Conservation (phyloP, 2,329 filamentous ascomycete species). For the Uncinocarpus reesii region DNA sequence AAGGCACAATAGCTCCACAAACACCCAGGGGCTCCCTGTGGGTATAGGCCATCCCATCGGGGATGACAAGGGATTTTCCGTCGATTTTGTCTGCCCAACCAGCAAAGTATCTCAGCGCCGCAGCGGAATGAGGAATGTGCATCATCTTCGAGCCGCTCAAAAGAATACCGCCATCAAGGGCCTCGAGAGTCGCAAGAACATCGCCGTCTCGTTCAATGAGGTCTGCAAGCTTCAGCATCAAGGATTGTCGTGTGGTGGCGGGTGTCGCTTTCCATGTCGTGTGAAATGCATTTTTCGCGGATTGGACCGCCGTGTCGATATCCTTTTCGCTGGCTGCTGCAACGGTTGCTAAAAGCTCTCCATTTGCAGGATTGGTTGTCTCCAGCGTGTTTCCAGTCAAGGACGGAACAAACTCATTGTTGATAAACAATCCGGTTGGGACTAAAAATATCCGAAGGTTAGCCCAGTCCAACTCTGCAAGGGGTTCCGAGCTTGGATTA, state of each 20-base stretch:
- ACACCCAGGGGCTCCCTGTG: slow-evolving; percentile 24
- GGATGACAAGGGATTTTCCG: slow-evolving; percentile 21
- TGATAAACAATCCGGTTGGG: slow-evolving; percentile 10
- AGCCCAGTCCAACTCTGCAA: not conserved
- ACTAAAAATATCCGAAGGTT: not conserved
- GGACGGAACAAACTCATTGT: slow-evolving; percentile 17
- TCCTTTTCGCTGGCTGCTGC: slow-evolving; percentile 18
- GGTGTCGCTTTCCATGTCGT: slow-evolving; percentile 21
- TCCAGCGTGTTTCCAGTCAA: slow-evolving; percentile 16
- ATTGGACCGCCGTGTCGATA: slow-evolving; percentile 20
- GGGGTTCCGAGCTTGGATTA: not conserved
- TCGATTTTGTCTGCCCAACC: slow-evolving; percentile 26
- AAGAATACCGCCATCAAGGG: slow-evolving; percentile 22
- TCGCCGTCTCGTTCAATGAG: slow-evolving; percentile 23
- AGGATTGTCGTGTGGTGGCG: slow-evolving; percentile 16
- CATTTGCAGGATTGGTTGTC: slow-evolving; percentile 23
- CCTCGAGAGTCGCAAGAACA: slow-evolving; percentile 22
- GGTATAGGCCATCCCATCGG: slow-evolving; percentile 21
- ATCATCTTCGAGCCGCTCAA: slow-evolving; percentile 20
- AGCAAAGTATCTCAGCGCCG: slow-evolving; percentile 23
- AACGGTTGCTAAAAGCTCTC: slow-evolving; percentile 19
- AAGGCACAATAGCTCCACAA: slow-evolving; percentile 25
- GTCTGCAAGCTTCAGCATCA: slow-evolving; percentile 23
- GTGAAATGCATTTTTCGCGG: slow-evolving; percentile 15
- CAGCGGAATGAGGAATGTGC: slow-evolving; percentile 21